phyloP scores from a whole-genome alignment of 208 protist species.

The Tritrichomonas musculus region DNA sequence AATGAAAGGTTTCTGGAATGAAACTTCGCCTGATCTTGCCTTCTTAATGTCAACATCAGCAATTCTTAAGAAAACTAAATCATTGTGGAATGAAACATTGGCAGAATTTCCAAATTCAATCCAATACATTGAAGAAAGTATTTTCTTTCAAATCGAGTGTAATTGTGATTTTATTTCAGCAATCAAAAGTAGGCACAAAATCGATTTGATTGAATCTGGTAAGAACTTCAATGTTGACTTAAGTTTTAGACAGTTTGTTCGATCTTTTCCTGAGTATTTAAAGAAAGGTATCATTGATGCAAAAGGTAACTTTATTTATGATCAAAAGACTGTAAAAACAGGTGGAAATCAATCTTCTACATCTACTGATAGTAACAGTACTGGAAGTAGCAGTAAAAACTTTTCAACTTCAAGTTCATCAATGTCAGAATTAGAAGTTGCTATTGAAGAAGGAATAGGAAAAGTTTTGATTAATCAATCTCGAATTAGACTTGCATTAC shows the following conservation, averaged over 20 bases:
- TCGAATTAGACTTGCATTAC: too few relatives aligned
- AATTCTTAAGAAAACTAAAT: too few relatives aligned
- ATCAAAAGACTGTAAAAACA: too few relatives aligned
- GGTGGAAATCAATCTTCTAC: too few relatives aligned
- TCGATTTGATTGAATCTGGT: neutral
- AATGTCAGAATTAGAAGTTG: too few relatives aligned
- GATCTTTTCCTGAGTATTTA: neutral
- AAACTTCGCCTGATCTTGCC: neutral
- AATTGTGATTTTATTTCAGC: neutral
- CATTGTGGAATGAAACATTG: neutral
- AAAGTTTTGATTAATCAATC: too few relatives aligned
- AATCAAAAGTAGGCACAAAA: neutral
- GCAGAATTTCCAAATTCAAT: neutral
- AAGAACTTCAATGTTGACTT: neutral
- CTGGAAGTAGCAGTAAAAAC: too few relatives aligned
- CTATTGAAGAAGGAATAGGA: too few relatives aligned
- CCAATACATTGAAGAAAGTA: neutral
- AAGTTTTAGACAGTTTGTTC: neutral
- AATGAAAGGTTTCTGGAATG: neutral
- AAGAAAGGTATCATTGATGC: neutral
- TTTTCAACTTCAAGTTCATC: too few relatives aligned
- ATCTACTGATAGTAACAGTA: too few relatives aligned
- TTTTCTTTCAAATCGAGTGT: neutral
- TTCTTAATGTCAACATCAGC: neutral
- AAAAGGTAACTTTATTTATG: conserved; percentile 9